Percentiles rank a stretch among this genome's conserved stretches.
Conservation (phyloP, 2,329 filamentous ascomycete genomes). For the Exutisphaerella laricina region DNA sequence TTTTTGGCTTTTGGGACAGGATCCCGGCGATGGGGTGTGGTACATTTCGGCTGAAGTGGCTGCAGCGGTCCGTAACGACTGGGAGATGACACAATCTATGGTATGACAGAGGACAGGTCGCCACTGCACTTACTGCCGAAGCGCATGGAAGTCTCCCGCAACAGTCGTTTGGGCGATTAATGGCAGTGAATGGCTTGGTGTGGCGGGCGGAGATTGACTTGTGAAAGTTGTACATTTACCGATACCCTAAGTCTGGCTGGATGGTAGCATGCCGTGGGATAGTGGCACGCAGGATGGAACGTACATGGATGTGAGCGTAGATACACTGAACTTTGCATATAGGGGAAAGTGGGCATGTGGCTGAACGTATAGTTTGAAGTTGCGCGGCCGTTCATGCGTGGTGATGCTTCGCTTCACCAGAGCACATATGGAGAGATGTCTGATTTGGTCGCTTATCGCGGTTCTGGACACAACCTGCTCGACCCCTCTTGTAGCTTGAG, state of each 20-base stretch:
- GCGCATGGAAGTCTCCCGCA: neutral
- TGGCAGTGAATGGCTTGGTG: too few relatives aligned
- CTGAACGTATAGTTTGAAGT: neutral
- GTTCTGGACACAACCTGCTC: neutral
- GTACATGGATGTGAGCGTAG: neutral
- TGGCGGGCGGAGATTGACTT: neutral
- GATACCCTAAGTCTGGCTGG: conserved; percentile 5
- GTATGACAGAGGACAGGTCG: too few relatives aligned
- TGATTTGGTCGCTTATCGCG: conserved; percentile 2
- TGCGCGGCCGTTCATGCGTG: neutral
- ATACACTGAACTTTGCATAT: conserved; percentile 1
- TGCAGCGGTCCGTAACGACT: conserved; percentile 4
- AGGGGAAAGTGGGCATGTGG: conserved; percentile 2
- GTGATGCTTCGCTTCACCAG: conserved; percentile 1
- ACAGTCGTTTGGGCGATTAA: conserved; percentile 1
- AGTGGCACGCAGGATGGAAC: neutral
- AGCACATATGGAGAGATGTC: neutral
- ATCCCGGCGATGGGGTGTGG: neutral
- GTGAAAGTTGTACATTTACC: conserved; percentile 3
- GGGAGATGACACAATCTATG: neutral
- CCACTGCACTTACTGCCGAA: too few relatives aligned
- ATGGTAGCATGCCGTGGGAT: conserved; percentile 3
- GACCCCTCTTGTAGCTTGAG: neutral
- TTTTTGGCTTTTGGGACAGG: neutral
- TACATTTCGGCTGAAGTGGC: conserved; percentile 3